phyloP scores from a whole-genome alignment of 1,284 basidiomycete species.

The Veloboletus limbatus region DNA sequence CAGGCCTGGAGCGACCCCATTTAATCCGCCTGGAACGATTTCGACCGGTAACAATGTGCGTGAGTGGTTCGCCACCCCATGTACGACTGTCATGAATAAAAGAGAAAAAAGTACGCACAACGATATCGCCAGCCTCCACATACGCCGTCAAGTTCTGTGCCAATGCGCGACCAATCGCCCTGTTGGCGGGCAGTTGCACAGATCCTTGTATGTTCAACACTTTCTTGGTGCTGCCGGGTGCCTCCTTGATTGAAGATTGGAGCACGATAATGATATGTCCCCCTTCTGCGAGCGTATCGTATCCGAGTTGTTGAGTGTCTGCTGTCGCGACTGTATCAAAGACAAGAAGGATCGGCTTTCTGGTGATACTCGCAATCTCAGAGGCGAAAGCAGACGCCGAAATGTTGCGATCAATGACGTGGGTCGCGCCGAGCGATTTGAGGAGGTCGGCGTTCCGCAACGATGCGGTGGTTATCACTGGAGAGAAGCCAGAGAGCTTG shows the following conservation, averaged over 20 bases:
- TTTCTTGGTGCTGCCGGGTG: slow-evolving; percentile 14
- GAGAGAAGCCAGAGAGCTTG: slow-evolving; percentile 32
- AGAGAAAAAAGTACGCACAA: slow-evolving; percentile 12
- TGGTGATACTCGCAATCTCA: slow-evolving; percentile 14
- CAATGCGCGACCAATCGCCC: slow-evolving; percentile 16
- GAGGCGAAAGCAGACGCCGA: slow-evolving; percentile 9
- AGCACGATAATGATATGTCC: slow-evolving; percentile 17
- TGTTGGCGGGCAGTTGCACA: slow-evolving; percentile 13
- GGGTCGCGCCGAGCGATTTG: slow-evolving; percentile 36
- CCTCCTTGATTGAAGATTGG: slow-evolving; percentile 7
- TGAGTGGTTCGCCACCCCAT: not conserved
- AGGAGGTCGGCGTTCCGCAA: slow-evolving; percentile 31
- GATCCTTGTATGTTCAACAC: slow-evolving; percentile 10
- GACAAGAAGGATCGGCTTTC: slow-evolving; percentile 13
- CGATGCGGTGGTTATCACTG: slow-evolving; percentile 36
- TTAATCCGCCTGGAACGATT: slow-evolving; percentile 24
- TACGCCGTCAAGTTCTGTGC: slow-evolving; percentile 13
- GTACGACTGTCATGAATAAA: not conserved
- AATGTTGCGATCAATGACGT: slow-evolving; percentile 30
- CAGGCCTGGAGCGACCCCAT: slow-evolving; percentile 16
- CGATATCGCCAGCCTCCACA: slow-evolving; percentile 23
- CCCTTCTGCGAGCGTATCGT: slow-evolving; percentile 19
- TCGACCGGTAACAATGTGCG: slow-evolving; percentile 7
- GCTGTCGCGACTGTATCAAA: slow-evolving; percentile 17
- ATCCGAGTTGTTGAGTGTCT: slow-evolving; percentile 25